Base-by-base conservation (phyloP, 225 moss, liverwort and hornwort species). In the Pleurozium schreberi region DNA sequence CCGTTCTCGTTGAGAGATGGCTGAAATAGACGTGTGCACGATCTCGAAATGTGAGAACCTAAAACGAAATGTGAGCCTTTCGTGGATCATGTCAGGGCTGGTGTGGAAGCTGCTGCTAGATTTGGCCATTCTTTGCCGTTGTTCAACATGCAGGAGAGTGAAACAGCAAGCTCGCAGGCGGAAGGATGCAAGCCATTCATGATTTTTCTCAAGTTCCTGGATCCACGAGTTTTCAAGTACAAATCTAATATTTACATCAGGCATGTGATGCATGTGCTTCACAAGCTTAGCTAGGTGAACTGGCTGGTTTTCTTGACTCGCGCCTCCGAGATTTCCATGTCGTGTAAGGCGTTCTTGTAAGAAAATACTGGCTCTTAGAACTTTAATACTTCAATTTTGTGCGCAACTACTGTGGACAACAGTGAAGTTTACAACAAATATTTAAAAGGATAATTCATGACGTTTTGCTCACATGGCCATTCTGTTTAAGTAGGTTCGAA, bases 1-100 rank as follows among this genome's bases (percentile, higher is more conserved):
- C 42, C 42, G 26, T 42, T 71, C 71, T 71, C n/a, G 43, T 26
- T 26, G 70, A 42, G 42, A 70, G 94, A 95, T 95, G 18, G 95
- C 95, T 21, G 95, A 94, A 42, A 94, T 96, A 85, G 93, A 91
- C 19, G 92, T 95, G 62, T 97, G 90, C 89, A 93, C 93, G 34
- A 94, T 88, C 85, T 90, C 88, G 61, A 92, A 92, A 62, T 96
- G 95, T 85, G 92, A 89, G 23, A 93, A 95, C 67, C 94, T 87
- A 28, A 9, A 76, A 34, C 21, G 50, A 31, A 74, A 49, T 20
- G 75, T n/a, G 20, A 50, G 20, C 33, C 12, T 79, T 95, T 95
- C 63, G 92, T 97, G 65, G 87, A 91, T 79, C 96, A 96, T 79
- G 95, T 94, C 63, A 91, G 88, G 83, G 86, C 92, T 58, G 49